phyloP scores from a whole-genome alignment of 2,329 filamentous ascomycete genomes.

The Aspergillus sojae region DNA sequence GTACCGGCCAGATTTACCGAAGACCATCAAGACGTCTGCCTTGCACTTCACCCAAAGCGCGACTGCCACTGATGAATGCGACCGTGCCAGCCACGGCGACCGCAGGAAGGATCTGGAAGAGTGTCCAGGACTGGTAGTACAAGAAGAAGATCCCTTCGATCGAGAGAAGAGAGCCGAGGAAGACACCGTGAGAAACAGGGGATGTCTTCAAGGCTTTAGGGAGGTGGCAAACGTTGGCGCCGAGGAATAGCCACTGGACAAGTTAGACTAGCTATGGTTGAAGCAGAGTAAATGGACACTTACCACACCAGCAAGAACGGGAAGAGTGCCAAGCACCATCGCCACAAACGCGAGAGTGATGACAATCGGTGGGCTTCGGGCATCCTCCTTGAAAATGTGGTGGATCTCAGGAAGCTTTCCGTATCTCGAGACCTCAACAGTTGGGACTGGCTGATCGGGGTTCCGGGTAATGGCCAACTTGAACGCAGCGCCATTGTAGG shows the following conservation, averaged over 20 bases:
- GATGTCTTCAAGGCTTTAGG: conserved; percentile 73
- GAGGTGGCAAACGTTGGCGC: conserved; percentile 80
- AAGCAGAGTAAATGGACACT: conserved; percentile 34
- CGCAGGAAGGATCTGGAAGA: conserved; percentile 84
- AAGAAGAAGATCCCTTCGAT: conserved; percentile 93
- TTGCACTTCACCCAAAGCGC: conserved; percentile 91
- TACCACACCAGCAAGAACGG: conserved; percentile 71
- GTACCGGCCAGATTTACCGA: conserved; percentile 45
- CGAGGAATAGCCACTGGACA: conserved; percentile 73
- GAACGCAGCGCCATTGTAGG: conserved; percentile 72
- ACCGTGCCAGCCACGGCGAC: conserved; percentile 68
- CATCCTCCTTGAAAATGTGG: conserved; percentile 83
- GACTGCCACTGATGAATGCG: conserved; percentile 82
- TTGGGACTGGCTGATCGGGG: conserved; percentile 59
- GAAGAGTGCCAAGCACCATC: conserved; percentile 72
- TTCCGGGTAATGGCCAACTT: conserved; percentile 69
- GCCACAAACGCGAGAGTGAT: conserved; percentile 77
- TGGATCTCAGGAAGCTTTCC: conserved; percentile 81
- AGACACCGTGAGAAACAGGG: conserved; percentile 78
- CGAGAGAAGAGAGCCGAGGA: conserved; percentile 82
- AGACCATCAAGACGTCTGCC: conserved; percentile 76
- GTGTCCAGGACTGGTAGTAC: conserved; percentile 89
- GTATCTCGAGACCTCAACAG: conserved; percentile 76
- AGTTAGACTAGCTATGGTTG: neutral
- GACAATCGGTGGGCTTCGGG: conserved; percentile 76